These are phyloP conservation scores for Saturnispora quitensis DNA, from an alignment of 805 yeast species.

Conservation along the genomic window DNA sequence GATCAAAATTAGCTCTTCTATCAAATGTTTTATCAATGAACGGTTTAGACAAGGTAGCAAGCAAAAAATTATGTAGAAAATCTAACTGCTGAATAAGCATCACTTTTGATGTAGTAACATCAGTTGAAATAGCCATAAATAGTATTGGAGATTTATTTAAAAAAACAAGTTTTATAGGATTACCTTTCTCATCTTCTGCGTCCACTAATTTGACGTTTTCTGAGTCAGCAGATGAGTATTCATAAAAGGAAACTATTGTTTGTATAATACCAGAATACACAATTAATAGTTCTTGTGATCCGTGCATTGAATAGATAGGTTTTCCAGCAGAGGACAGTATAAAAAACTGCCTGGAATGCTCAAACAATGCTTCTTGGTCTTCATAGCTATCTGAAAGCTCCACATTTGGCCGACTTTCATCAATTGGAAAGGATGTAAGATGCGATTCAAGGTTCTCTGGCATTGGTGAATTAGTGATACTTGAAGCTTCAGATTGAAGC, in stretches of 20 bases:
- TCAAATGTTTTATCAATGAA: slow-evolving; percentile 61
- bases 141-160: slow-evolving; percentile 60
- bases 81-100: slow-evolving; percentile 58
- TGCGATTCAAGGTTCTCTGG: neutral
- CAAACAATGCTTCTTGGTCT: slow-evolving; percentile 26
- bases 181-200: slow-evolving; percentile 28
- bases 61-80: slow-evolving; percentile 61
- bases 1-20: slow-evolving; percentile 70
- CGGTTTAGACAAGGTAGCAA: slow-evolving; percentile 79
- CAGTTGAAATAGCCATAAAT: slow-evolving; percentile 56
- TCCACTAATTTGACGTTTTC: slow-evolving; percentile 42
- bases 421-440: slow-evolving; percentile 2
- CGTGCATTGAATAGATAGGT: slow-evolving; percentile 74
- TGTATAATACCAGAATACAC: slow-evolving; percentile 76
- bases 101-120: slow-evolving; percentile 39
- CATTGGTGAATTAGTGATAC: neutral
- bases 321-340: slow-evolving; percentile 80
- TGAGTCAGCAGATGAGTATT: slow-evolving; percentile 29
- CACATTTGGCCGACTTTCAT: slow-evolving; percentile 14
- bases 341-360: slow-evolving; percentile 57
- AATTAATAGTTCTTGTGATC: slow-evolving; percentile 55
- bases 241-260: slow-evolving; percentile 66
- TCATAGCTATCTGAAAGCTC: slow-evolving; percentile 23
- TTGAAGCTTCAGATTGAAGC: slow-evolving; percentile 7
- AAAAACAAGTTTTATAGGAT: slow-evolving; percentile 45